phyloP scores from a whole-genome alignment of 164 flowering plant species.

The Aristolochia californica region DNA sequence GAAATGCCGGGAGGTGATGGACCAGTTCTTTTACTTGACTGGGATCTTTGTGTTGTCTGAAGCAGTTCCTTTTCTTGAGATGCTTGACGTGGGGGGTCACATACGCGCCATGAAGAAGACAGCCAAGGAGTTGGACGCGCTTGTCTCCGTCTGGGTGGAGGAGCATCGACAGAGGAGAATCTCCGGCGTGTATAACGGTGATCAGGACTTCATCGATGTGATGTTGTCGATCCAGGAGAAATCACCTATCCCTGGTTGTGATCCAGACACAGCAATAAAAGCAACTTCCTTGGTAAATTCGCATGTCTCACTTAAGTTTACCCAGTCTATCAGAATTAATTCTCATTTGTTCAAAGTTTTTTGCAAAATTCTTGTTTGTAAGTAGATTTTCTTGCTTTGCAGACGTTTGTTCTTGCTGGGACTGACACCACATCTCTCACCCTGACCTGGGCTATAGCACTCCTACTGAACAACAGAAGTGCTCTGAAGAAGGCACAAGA shows the following conservation, averaged over 20 bases:
- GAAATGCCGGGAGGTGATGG: neutral
- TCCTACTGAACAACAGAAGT: neutral
- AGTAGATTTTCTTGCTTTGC: too few relatives aligned
- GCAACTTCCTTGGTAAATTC: conserved; percentile 4
- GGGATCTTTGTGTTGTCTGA: neutral
- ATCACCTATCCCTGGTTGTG: neutral
- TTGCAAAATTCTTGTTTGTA: too few relatives aligned
- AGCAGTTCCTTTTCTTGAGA: conserved; percentile 4
- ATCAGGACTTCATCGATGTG: conserved; percentile 9
- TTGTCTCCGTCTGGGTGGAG: conserved; percentile 2
- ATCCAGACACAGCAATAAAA: conserved; percentile 4
- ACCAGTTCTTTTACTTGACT: neutral
- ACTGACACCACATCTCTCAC: neutral
- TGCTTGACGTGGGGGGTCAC: conserved; percentile 2
- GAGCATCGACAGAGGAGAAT: conserved; percentile 4
- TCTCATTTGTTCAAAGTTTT: too few relatives aligned
- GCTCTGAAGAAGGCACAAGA: conserved; percentile 1
- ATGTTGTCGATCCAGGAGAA: conserved; percentile 5
- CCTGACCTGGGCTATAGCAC: conserved; percentile 1
- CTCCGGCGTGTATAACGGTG: neutral
- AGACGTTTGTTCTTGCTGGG: conserved; percentile 1
- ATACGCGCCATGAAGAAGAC: neutral
- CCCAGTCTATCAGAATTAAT: too few relatives aligned
- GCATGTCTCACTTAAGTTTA: neutral
- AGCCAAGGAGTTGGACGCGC: neutral